Evolutionary conservation across 1,284 basidiomycete genomes (phyloP).

Genomic region (Ceratobasidium sp.): DNA sequence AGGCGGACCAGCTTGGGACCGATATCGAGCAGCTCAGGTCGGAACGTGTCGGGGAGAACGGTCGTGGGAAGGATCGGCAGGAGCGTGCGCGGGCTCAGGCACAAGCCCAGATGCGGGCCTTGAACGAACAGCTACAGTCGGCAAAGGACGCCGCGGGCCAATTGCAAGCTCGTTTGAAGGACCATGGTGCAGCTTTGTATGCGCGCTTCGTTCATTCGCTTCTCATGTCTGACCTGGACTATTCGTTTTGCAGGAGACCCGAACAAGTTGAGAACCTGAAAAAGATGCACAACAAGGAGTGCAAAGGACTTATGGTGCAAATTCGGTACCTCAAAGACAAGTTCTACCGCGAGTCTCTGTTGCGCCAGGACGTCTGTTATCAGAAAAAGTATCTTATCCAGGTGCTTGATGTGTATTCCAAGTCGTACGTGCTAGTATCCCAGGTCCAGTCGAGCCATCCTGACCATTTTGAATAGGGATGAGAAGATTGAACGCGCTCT

Average conservation of each 20-base stretch:
- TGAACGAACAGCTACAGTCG: conserved; percentile 71
- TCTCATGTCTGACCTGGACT: background rate
- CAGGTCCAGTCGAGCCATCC: background rate
- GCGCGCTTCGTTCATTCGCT: conserved; percentile 28
- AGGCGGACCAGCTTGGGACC: conserved; percentile 79
- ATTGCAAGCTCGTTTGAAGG: conserved; percentile 62
- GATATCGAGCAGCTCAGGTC: conserved; percentile 80
- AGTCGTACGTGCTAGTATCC: conserved; percentile 3
- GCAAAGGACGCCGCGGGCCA: conserved; percentile 64
- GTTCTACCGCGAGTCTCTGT: conserved; percentile 84
- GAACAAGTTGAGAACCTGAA: conserved; percentile 68
- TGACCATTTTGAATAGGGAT: conserved; percentile 65
- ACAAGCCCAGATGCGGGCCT: conserved; percentile 70
- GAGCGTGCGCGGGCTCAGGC: conserved; percentile 66
- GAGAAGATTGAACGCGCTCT: conserved; percentile 82
- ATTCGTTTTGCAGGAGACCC: conserved; percentile 14
- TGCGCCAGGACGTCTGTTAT: conserved; percentile 83
- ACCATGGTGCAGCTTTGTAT: conserved; percentile 32
- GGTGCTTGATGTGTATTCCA: conserved; percentile 55
- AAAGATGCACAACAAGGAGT: conserved; percentile 81
- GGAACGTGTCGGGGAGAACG: conserved; percentile 66
- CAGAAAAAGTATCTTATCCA: conserved; percentile 80
- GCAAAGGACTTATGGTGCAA: conserved; percentile 88
- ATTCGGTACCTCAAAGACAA: conserved; percentile 94
- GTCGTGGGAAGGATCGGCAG: conserved; percentile 47